Base-by-base conservation (phyloP, 306 rosid genomes). In the Potentilla sterilis region DNA sequence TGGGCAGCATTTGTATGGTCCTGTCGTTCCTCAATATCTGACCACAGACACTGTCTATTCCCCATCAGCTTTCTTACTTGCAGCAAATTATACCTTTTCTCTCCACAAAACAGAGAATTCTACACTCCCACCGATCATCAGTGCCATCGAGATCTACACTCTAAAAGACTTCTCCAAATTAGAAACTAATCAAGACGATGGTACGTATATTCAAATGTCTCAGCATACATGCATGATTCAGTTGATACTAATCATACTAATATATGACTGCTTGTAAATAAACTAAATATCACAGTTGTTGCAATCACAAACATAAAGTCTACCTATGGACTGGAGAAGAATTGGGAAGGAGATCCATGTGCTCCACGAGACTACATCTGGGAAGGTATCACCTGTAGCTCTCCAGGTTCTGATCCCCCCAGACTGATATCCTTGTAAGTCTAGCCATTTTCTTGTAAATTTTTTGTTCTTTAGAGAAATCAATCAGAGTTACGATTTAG, bases 311-410 rank as follows among this genome's bases (percentile, higher is more conserved):
- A 73, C 35, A 69, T 87, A 59, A 83, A 67, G 81, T 62, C 75
- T 24, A 43, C 47, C 12, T 85, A 84, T 58, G 52, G 24, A 13
- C 68, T 83, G 69, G 67, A 46, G 46, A 87, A 67, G 78, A 63
- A 75, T 21, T 87, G 89, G 88, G 70, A 86, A 77, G 88, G 87
- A 79, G 92, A 87, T 67, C 92, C 85, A 54, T 86, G 90, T 64
- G 79, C 75, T 49, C 90, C 86, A 1, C 70, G 18, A 10, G 69
- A 5, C 19, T 72, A 67, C 67, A 47, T 83, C 9, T 83, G 92
- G 97, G 77, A 76, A 40, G 88, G 89, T 57, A 78, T 89, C 37
- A 78, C 59, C 32, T 85, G 84, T 55, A 86, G 80, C 52, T 2
- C 51, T 73, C 40, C 64, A 11, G 87, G 80, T 58, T 18, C 6